Evolutionary conservation across 2,329 filamentous ascomycete genomes (phyloP), one percentile per base, ranked within the genome.

Genomic region (Aspergillus arachidicola): DNA sequence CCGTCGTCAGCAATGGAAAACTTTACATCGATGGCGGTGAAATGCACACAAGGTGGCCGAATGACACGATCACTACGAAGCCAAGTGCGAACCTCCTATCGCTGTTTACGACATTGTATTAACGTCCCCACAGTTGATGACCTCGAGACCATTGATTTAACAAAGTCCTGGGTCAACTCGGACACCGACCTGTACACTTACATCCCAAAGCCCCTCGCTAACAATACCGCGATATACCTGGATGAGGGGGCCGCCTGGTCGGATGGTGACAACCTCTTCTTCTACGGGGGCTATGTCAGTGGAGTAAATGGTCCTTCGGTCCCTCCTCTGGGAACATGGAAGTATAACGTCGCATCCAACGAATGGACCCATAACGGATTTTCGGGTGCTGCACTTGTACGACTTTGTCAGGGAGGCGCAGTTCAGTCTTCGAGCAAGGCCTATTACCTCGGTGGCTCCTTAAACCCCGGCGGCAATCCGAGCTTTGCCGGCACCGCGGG

Each of bases 1-100:
- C 60, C 9, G 43, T 62, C 32, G 46, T 61, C 7, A 61, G 57
- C 23, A 61, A 63, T 36, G 41, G 60, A 11, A 61, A 58, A 5
- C 41, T 63, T 16, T 63, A 53, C 21, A 63, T 63, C 28, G 58
- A 58, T 30, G 62, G 62, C 7, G 62, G 62, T 5, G 58, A 64
- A 16, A 51, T 64, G 41, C 53, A 51, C 21, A 46, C 38, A 10
- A 14, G 45, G 2, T 38, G 36, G 16, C 32, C 46, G 9, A 62
- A 62, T 12, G 30, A 55, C 19, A 55, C 55, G 2, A 58, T 62
- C 23, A n/a, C 56, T 6, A 41, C 46, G 3, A 43, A 54, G 32
- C 38, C 60, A n/a, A 59, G 56, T 59, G 10, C 55, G 60, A 32
- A 1, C 41, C 9, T 30, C 41, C 34, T 12, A 12, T 16, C 2